Evolutionary conservation across 768 basidiomycete genomes (phyloP).

Genomic region (Guyanaporus albipodus): DNA sequence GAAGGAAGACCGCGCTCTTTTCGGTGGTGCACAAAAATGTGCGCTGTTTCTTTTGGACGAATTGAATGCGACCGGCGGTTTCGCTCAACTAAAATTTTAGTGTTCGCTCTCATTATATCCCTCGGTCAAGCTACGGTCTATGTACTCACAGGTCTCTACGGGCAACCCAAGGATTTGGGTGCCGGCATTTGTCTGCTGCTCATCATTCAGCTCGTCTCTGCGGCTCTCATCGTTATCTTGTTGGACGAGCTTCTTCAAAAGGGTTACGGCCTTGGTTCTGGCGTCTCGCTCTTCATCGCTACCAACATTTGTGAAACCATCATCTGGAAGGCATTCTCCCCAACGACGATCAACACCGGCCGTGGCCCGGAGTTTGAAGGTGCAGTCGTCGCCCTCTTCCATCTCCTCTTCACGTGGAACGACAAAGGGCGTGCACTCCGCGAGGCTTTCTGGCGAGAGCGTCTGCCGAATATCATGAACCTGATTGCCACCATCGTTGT

Average conservation of each 20-base stretch:
- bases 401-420: constrained; percentile 96
- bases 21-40: constrained; percentile 97
- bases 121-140: constrained; percentile 97
- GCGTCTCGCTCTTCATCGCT: constrained; percentile 98
- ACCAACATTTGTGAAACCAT: constrained; percentile 99
- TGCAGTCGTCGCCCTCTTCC: constrained; percentile 94
- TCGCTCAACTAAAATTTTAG: constrained; percentile 38
- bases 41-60: constrained; percentile 27
- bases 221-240: constrained; percentile 94
- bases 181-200: constrained; percentile 96
- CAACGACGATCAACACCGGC: constrained; percentile 96
- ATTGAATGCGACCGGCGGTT: neutral
- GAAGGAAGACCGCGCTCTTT: constrained; percentile 95
- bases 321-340: constrained; percentile 99
- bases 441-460: constrained; percentile 97
- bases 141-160: constrained; percentile 95
- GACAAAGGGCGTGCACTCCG: constrained; percentile 96
- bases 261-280: constrained; percentile 97
- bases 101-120: constrained; percentile 94
- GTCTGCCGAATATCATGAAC: constrained; percentile 98
- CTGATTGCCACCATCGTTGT: constrained; percentile 87
- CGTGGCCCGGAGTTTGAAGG: constrained; percentile 98
- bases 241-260: constrained; percentile 99
- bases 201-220: constrained; percentile 92
- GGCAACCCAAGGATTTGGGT: constrained; percentile 88